phyloP scores from a whole-genome alignment of 805 yeast species.

The Scheffersomyces coipomensis region DNA sequence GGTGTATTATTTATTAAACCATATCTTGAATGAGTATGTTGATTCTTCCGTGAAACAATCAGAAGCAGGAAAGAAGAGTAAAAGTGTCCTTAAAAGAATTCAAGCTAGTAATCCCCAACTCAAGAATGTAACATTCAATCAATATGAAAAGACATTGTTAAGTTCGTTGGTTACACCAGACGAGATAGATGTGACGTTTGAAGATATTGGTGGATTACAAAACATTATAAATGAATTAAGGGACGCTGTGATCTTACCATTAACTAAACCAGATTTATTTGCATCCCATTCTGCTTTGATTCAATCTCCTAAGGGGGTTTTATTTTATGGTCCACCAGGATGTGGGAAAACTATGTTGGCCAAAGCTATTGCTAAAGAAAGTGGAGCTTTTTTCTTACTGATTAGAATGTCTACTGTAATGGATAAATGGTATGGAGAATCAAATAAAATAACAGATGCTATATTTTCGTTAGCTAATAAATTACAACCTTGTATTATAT shows the following conservation, averaged over 20 bases:
- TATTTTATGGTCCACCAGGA: conserved; percentile 94
- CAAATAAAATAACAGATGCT: conserved; percentile 91
- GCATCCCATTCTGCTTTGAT: conserved; percentile 64
- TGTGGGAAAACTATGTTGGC: conserved; percentile 98
- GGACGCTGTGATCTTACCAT: conserved; percentile 86
- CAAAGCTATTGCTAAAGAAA: conserved; percentile 88
- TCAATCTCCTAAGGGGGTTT: conserved; percentile 92
- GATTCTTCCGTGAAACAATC: conserved; percentile 42
- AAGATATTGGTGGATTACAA: conserved; percentile 88
- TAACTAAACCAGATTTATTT: conserved; percentile 71
- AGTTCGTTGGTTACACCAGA: conserved; percentile 80
- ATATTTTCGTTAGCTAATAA: conserved; percentile 86
- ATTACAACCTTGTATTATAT: conserved; percentile 90
- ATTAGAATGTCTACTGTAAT: conserved; percentile 89
- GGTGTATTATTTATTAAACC: conserved; percentile 58
- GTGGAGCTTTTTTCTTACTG: conserved; percentile 87
- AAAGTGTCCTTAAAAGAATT: conserved; percentile 35
- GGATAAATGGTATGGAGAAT: conserved; percentile 98
- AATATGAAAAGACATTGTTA: conserved; percentile 76
- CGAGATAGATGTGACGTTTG: conserved; percentile 73
- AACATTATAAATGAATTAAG: conserved; percentile 77
- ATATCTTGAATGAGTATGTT: conserved; percentile 32
- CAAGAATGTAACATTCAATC: conserved; percentile 52
- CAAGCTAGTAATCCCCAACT: conserved; percentile 56
- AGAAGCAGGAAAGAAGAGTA: conserved; percentile 64